Base-by-base conservation (phyloP, 2,329 filamentous ascomycete genomes). In the Trematosphaeria pertusa region DNA sequence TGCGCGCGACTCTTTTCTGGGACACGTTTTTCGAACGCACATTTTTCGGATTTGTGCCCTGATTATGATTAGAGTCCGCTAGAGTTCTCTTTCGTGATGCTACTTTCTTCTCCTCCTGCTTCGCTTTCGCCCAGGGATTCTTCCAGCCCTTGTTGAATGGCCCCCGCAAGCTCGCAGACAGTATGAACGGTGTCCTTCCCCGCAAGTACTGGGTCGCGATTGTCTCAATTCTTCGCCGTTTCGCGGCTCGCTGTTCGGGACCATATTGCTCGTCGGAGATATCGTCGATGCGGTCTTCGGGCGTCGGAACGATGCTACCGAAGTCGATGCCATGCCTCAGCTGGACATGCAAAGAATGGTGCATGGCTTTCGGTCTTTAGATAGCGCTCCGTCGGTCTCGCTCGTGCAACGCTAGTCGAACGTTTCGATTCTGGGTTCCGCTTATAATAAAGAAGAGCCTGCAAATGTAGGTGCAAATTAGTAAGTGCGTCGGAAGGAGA, bases 151-250 rank as follows among this genome's bases (percentile, higher is more conserved):
- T 41, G 19, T 65, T 75, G 54, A 89, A 87, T 0, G 87, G 87
- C 0, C 87, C 87, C 48, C 73, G 78, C 3, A 89, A 73, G 5
- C 73, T 69, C 5, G 87, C 81, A 10, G 87, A 87, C 3, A 85
- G 65, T 2, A 91, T 75, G 18, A 80, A 61, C 0, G 86, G 78
- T 2, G 76, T 62, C 21, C 77, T 71, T 0, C 87, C 87, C 5
- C 75, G 70, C 28, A 88, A 71, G 56, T 81, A 89, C 24, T 78
- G 76, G 22, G 77, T 71, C 1, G 83, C 87, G 10, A 86, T 79
- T 0, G 75, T 69, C 64, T 88, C 85, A 48, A 86, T 84, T 48
- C 82, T 78, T 17, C 74, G 67, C 19, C 76, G 77, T 62, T 81
- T 84, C 10, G 81, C 76, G 3, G 75, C 67, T 22, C 73, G 73